phyloP scores from a whole-genome alignment of 345 rosid species.

The Gynandropsis gynandra region DNA sequence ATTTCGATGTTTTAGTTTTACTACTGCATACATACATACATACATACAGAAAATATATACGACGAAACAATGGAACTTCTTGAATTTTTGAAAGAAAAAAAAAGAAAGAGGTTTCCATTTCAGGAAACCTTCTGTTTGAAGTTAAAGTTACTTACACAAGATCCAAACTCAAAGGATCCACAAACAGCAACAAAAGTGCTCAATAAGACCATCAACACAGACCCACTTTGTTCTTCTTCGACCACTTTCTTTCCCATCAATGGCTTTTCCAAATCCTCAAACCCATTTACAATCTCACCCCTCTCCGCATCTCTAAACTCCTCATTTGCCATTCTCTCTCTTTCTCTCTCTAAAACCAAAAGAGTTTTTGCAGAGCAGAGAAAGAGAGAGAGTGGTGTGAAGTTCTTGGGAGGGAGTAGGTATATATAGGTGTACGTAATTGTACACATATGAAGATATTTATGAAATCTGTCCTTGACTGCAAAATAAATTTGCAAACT shows the following conservation, averaged over 20 bases:
- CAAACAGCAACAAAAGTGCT: conserved; percentile 80
- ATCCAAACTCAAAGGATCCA: conserved; percentile 86
- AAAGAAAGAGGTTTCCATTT: background rate
- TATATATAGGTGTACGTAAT: conserved; percentile 20
- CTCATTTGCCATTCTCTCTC: conserved; percentile 35
- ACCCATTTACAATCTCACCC: conserved; percentile 31
- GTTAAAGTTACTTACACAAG: conserved; percentile 58
- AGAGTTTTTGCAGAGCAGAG: background rate
- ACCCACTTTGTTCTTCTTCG: conserved; percentile 25
- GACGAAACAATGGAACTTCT: no score
- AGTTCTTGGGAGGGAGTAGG: conserved; percentile 7
- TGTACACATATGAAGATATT: background rate
- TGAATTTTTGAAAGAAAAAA: background rate
- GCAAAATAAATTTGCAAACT: no score
- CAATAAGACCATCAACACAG: conserved; percentile 54
- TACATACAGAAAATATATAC: no score
- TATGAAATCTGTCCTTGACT: no score
- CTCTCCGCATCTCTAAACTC: conserved; percentile 40
- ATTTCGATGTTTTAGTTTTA: no score
- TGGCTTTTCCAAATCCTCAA: conserved; percentile 41
- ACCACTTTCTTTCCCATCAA: conserved; percentile 25
- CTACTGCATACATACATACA: no score
- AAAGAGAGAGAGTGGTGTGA: conserved; percentile 16
- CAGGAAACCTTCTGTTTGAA: background rate
- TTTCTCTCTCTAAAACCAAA: background rate